Percentiles rank a stretch among this genome's conserved stretches.
Conservation (phyloP, 1,139 yeast genomes). For the Pneumocystis carinii region DNA sequence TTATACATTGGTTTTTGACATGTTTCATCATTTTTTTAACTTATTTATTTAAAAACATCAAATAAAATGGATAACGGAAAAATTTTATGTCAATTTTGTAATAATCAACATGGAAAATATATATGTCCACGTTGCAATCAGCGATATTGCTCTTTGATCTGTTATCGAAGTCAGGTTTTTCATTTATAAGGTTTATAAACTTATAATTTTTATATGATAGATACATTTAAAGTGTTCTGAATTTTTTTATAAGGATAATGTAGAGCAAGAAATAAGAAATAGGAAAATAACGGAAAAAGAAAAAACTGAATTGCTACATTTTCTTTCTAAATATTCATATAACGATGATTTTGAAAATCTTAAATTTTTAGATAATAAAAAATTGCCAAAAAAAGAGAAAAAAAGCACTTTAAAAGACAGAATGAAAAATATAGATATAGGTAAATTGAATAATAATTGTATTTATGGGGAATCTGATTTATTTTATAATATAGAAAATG, state of each 20-base stretch:
- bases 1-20: neutral
- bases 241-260: neutral
- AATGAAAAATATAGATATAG: neutral
- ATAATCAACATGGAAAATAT: neutral
- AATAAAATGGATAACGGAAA: neutral
- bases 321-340: neutral
- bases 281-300: neutral
- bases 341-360: neutral
- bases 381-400: neutral
- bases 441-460: neutral
- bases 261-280: neutral
- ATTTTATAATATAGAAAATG: neutral
- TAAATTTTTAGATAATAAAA: neutral
- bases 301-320: neutral
- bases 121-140: neutral
- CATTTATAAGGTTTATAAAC: neutral
- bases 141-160: neutral
- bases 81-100: neutral
- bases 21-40: neutral
- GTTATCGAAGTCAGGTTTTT: neutral
- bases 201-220: neutral
- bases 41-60: neutral
- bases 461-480: neutral
- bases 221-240: neutral
- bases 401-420: neutral